phyloP scores from a whole-genome alignment of 257 asterid genomes.

The Jacaranda copaia region DNA sequence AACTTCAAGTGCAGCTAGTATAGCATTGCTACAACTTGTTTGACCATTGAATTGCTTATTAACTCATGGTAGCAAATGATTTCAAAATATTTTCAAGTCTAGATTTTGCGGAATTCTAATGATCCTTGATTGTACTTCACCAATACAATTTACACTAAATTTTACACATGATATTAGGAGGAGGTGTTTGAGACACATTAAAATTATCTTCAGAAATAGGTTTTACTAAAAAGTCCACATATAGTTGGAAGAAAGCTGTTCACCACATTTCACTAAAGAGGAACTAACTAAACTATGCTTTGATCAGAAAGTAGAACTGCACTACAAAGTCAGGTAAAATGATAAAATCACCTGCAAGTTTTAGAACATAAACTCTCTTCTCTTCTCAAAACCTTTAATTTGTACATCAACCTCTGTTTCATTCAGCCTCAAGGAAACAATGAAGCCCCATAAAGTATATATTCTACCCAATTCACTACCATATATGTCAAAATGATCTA shows the following conservation, averaged over 20 bases:
- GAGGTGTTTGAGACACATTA: not conserved
- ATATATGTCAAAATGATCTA: not conserved
- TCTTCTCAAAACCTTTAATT: not conserved
- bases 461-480: not conserved
- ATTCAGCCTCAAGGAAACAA: not conserved
- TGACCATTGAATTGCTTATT: not conserved
- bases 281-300: not conserved
- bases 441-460: not conserved
- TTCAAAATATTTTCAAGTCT: not conserved
- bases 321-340: not conserved
- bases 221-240: not conserved
- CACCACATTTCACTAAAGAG: not conserved
- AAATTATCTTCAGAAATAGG: slow-evolving; percentile 1
- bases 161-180: no score
- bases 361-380: not conserved
- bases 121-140: no score
- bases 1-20: no score
- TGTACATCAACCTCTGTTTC: not conserved
- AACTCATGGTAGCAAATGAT: not conserved
- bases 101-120: not conserved
- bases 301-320: not conserved
- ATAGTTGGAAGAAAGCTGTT: not conserved
- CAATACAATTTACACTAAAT: no score
- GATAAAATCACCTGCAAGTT: not conserved
- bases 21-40: not conserved